Evolutionary conservation across 2,329 filamentous ascomycete genomes (phyloP).

Genomic region (Teratosphaeria pseudoeucalypti): DNA sequence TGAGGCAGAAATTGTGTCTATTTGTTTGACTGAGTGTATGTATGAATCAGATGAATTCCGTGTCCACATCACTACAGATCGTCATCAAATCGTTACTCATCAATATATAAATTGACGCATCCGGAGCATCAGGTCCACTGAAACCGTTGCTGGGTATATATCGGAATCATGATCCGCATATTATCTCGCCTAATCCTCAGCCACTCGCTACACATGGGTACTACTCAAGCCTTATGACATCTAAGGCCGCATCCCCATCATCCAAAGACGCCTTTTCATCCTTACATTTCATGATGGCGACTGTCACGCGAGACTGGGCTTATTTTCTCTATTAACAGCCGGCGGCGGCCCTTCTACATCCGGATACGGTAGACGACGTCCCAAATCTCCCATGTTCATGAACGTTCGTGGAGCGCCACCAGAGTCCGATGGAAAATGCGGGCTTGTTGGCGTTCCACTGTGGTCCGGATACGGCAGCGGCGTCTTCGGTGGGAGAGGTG

Average conservation of each 20-base stretch:
- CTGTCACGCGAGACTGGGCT: slow-evolving; percentile 43
- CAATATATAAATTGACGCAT: not conserved
- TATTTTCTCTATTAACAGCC: slow-evolving; percentile 72
- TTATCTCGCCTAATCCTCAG: not conserved
- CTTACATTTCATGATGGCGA: not conserved
- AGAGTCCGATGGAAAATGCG: not conserved
- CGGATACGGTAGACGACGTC: slow-evolving; percentile 59
- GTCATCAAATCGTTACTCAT: not conserved
- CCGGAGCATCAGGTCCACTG: not conserved
- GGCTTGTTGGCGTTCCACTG: slow-evolving; percentile 2
- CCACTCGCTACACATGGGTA: not conserved
- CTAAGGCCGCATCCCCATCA: not conserved
- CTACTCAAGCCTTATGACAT: not conserved
- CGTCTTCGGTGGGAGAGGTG: slow-evolving; percentile 22
- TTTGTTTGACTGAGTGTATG: not conserved
- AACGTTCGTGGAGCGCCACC: slow-evolving; percentile 17
- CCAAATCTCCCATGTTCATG: slow-evolving; percentile 23
- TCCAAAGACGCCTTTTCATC: not conserved
- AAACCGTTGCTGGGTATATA: not conserved
- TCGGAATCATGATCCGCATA: not conserved
- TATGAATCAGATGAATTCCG: not conserved
- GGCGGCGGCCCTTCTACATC: slow-evolving; percentile 72
- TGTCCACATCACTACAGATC: not conserved
- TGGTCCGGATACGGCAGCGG: slow-evolving; percentile 19
- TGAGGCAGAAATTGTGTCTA: not conserved